Evolutionary conservation across 495 filamentous ascomycete genomes (phyloP), one percentile per base, ranked within the genome.

Genomic region (Podospora pseudopauciseta): DNA sequence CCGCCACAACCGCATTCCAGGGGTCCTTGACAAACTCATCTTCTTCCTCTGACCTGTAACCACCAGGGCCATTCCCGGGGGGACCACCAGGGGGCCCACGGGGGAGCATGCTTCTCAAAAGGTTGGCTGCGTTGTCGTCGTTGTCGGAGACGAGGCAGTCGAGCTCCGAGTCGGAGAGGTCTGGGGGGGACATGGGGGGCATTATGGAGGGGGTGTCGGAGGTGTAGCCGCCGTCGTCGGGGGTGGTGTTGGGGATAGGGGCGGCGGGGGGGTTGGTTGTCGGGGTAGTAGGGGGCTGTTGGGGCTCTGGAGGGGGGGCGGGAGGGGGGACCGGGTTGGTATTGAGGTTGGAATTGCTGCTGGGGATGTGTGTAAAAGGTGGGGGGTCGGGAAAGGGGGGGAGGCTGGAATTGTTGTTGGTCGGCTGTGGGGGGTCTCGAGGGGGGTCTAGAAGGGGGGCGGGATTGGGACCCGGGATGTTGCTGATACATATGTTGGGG

Each of bases 1-100:
- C 86, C 2, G 94, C 91, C 57, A 87, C 92, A 0, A 94, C 87
- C 0, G 93, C 92, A 75, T 96, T 95, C 93, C 93, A 97, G 1
- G 91, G 90, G 61, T 94, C 86, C 11, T 71, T 76, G 68, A 81
- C 85, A 63, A 84, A 81, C 64, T 84, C 82, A 60, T 82, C 81
- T n/a, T 19, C 44, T 30, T 49, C 15, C 18, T 32, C 27, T 39
- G 57, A 49, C 39, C 39, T 13, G 39, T 13, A 49, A 49, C 13
- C 34, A 39, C 34, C 13, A 9, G 49, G 49, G 23, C 23, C 23
- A 23, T 23, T 1, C 23, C 23, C 23, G 23, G 23, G 23, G 23
- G 23, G 23, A 23, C 1, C 23, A 23, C 23, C 23, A 53, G 49
- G 28, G 18, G 55, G n/a, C 5, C 13, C 1, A 15, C 55, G 60